Evolutionary conservation across 768 basidiomycete species (phyloP).

Genomic region (Coprinopsis marcescibilis): DNA sequence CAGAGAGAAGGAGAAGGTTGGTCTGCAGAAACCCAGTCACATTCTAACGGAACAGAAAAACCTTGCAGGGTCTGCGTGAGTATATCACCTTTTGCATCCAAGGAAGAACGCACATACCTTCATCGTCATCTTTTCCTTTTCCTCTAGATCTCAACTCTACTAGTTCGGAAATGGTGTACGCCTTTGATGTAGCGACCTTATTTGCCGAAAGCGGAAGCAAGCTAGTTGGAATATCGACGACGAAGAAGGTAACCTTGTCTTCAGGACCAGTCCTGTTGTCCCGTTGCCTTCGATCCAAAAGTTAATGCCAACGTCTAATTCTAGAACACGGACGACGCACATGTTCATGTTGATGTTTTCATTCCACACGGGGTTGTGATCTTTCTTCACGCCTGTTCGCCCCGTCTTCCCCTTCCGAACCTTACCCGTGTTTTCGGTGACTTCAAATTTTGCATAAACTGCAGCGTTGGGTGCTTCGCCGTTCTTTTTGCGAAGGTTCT

Average conservation of each 20-base stretch:
- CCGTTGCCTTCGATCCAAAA: not conserved
- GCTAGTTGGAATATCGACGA: not conserved
- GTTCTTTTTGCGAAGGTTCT: conserved; percentile 6
- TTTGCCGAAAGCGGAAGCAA: not conserved
- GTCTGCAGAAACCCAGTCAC: no score
- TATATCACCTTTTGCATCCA: no score
- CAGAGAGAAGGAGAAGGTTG: not conserved
- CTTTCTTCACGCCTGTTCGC: not conserved
- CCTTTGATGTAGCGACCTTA: not conserved
- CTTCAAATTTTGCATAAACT: conserved; percentile 3
- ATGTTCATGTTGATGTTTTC: conserved; percentile 6
- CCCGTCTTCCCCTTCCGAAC: conserved; percentile 1
- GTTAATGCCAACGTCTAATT: not conserved
- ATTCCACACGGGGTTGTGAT: conserved; percentile 1
- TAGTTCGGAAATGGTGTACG: conserved; percentile 4
- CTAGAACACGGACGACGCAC: not conserved
- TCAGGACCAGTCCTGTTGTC: not conserved
- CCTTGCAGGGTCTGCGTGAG: no score
- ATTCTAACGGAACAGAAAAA: no score
- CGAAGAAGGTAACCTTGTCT: conserved; percentile 5
- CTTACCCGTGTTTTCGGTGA: conserved; percentile 1
- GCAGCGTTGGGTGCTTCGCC: conserved; percentile 6
- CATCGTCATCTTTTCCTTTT: not conserved
- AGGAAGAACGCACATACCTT: not conserved
- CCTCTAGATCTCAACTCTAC: conserved; percentile 1